Evolutionary conservation across 2,329 filamentous ascomycete species (phyloP), one percentile per base, ranked within the genome.

Genomic region (Seiridium cupressi): DNA sequence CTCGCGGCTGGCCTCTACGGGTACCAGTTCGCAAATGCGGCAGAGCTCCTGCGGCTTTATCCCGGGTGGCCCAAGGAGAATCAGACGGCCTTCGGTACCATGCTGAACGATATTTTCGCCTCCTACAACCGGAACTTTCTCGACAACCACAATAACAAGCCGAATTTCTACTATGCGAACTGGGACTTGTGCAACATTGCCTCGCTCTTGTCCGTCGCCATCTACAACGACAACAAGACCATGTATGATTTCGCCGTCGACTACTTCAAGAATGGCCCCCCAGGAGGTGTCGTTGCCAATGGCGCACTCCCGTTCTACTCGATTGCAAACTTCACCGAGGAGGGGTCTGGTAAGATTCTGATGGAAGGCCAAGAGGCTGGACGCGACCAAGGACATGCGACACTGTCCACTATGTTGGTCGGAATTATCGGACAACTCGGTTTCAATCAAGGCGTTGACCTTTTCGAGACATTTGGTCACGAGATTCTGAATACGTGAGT

Each of bases 131-230:
- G 68, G 7, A 56, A 67, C 3, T 80, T 80, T 59, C 64, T 79
- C 5, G 49, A 68, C 5, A 60, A 69, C 7, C 76, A 80, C 59
- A 75, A 78, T 44, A 71, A 65, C 8, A 68, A 72, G 2, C 64
- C 61, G 1, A 61, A 64, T 26, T 66, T 74, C 51, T 73, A 77
- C 55, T 79, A 76, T 63, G 74, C 76, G 1, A 79, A 79, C 58
- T 81, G 79, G 78, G 79, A 81, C 58, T 65, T 79, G 3, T 76
- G 73, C 63, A 80, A 80, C 42, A 69, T 81, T 35, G 74, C 75
- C 3, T 73, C 73, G 1, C 66, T 76, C 35, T 65, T 76, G 18
- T 72, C 77, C 0, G 77, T 79, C 59, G 78, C 76, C 0, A 71
- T 81, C 1, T 69, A 77, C 9, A 70, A 71, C 1, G 77, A 80